Base-by-base conservation (phyloP, 2,329 filamentous ascomycete species). In the Epichloe festucae region DNA sequence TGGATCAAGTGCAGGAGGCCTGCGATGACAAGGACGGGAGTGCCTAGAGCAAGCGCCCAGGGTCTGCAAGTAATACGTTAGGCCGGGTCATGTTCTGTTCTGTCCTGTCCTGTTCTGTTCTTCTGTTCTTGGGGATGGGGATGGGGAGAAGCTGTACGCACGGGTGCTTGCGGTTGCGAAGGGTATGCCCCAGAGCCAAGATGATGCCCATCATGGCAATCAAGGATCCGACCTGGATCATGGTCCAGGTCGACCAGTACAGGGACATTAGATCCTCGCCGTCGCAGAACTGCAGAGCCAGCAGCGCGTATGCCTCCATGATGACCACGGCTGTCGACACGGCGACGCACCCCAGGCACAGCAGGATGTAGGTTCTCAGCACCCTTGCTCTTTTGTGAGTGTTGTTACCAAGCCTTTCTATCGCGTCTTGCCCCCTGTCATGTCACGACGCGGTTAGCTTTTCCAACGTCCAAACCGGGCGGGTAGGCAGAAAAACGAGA, bases 171-270 rank as follows among this genome's bases (percentile, higher is more conserved):
- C 72, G 65, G 40, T 76, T 68, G 39, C 68, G 67, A 8, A 79
- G 59, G 3, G 72, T 68, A 55, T 80, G 75, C 38, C 70, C 68
- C 27, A 79, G 63, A 39, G 77, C 72, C 3, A 81, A 65, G 44
- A 78, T 72, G 54, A 81, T 75, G 31, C 78, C 78, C 12, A 74
- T 61, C 58, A 81, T 78, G 53, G 78, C 78, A 38, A 81, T 79
- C 54, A 78, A 65, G 2, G 75, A 75, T 5, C 78, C 78, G 2
- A 81, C 65, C 57, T 81, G 78, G 5, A 79, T 66, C 70, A 79
- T 77, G 21, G 76, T 78, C 76, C 77, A 81, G 2, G 77, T 79
- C 0, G 77, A 74, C 78, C 78, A 81, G 62, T 79, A 81, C 0
- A 81, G 65, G 1, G 73, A 71, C 65, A 80, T 79, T 51, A 81